Percentiles rank a stretch among this genome's conserved stretches.
phyloP scores from a whole-genome alignment of 306 rosid species.

The Trifolium repens region DNA sequence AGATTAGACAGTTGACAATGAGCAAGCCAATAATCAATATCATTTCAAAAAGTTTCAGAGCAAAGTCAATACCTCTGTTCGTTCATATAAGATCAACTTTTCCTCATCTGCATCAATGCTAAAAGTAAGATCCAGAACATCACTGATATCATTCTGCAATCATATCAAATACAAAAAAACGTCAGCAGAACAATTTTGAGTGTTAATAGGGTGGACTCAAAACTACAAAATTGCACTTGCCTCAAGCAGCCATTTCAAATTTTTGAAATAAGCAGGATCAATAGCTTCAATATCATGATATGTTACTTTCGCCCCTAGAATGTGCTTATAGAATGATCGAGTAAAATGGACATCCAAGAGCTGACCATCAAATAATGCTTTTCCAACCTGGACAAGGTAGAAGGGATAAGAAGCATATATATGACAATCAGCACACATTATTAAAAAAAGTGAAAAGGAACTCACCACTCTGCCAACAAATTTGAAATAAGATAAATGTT shows the following conservation, averaged over 20 bases:
- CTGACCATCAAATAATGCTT: conserved; percentile 93
- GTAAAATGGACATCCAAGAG: conserved; percentile 98
- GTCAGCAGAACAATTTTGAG: conserved; percentile 22
- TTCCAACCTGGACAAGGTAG: conserved; percentile 75
- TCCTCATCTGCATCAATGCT: conserved; percentile 99
- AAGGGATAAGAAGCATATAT: conserved; percentile 40
- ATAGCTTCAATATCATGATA: conserved; percentile 98
- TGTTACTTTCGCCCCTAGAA: conserved; percentile 87
- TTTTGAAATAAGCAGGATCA: conserved; percentile 89
- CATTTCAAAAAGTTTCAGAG: conserved; percentile 29
- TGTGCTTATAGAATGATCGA: conserved; percentile 95
- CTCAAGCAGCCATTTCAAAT: conserved; percentile 98
- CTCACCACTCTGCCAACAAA: conserved; percentile 99
- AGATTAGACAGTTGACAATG: conserved; percentile 33
- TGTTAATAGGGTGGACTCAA: not conserved
- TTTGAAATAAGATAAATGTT: conserved; percentile 96
- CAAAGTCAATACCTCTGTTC: conserved; percentile 65
- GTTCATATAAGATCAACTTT: conserved; percentile 85
- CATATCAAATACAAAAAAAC: conserved; percentile 27
- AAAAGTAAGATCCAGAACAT: conserved; percentile 87
- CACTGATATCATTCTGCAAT: conserved; percentile 83
- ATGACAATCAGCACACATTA: conserved; percentile 27
- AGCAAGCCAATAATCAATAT: conserved; percentile 16
- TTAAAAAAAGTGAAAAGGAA: conserved; percentile 28
- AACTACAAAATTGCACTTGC: conserved; percentile 44